Evolutionary conservation across 306 rosid species (phyloP), one percentile per base, ranked within the genome.

Genomic region (Glycine tomentella): DNA sequence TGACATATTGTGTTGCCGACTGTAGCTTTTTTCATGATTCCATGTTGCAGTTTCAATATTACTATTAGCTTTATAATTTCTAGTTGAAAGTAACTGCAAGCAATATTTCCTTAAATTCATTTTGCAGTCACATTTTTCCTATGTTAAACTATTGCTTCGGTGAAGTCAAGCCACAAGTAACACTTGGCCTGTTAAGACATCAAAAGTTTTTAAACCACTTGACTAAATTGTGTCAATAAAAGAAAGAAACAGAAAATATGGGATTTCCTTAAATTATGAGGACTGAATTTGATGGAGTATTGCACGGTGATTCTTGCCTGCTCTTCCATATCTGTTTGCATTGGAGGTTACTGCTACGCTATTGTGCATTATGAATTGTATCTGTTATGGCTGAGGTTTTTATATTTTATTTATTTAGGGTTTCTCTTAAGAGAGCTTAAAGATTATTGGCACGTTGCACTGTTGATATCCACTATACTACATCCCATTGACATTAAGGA

Each of bases 401-500:
- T 45, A 65, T 79, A 62, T 75, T 84, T 70, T 10, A 79, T 79
- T 82, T 66, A 56, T 72, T 6, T 88, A 95, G 99, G 97, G 51
- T 85, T 93, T 82, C 92, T 93, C 79, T 84, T 93, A 69, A 85
- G 92, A 78, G 94, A 95, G 87, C 81, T 93, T 52, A 93, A 57
- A 88, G 93, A 87, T 55, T 91, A 88, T 80, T 93, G 99, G 99
- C 90, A 91, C 82, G 96, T 88, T 74, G 90, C 97, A 55, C 78
- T 95, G 80, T 80, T 93, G 86, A 78, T 95, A 81, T 89, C 98
- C 50, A 82, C 88, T 7, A 42, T 93, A 51, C 74, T 91, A 77
- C 83, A 91, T 88, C 87, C 92, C 70, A 62, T 81, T 31, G 71
- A 87, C 80, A 53, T 80, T 13, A 83, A 87, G 66, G 92, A 90